Evolutionary conservation across 2,329 filamentous ascomycete species (phyloP).

Genomic region (Cladophialophora exuberans): DNA sequence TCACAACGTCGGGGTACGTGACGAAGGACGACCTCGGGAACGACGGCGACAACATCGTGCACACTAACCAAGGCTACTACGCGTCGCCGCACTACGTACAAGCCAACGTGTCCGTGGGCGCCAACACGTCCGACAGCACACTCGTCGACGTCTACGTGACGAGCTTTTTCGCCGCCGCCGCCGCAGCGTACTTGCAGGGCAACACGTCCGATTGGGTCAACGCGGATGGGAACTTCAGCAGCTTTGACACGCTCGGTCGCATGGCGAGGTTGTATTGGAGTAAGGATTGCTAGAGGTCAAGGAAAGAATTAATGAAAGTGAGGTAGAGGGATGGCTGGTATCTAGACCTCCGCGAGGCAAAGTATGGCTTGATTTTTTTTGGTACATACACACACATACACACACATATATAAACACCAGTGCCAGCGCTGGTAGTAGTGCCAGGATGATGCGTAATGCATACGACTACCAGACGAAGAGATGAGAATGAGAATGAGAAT

Average conservation of each 20-base stretch:
- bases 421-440: not conserved
- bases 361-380: no score
- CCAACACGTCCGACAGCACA: conserved; percentile 21
- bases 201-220: conserved; percentile 29
- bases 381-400: no score
- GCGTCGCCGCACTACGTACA: conserved; percentile 37
- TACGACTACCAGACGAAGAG: no score
- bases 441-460: no score
- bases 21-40: conserved; percentile 41
- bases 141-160: conserved; percentile 31
- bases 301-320: no score
- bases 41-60: conserved; percentile 41
- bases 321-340: no score
- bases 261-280: conserved; percentile 27
- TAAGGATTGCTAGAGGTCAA: conserved; percentile 25
- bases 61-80: conserved; percentile 36
- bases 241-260: conserved; percentile 29
- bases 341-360: no score
- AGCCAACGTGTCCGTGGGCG: conserved; percentile 35
- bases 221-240: conserved; percentile 26
- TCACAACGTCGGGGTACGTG: conserved; percentile 35
- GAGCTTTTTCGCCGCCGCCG: conserved; percentile 28
- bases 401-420: no score
- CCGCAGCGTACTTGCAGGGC: conserved; percentile 26
- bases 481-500: no score